A percentile compares a stretch with the other conserved stretches of the same genome.
phyloP scores from a whole-genome alignment of 202 grass and related monocot species.

The Setaria italica region DNA sequence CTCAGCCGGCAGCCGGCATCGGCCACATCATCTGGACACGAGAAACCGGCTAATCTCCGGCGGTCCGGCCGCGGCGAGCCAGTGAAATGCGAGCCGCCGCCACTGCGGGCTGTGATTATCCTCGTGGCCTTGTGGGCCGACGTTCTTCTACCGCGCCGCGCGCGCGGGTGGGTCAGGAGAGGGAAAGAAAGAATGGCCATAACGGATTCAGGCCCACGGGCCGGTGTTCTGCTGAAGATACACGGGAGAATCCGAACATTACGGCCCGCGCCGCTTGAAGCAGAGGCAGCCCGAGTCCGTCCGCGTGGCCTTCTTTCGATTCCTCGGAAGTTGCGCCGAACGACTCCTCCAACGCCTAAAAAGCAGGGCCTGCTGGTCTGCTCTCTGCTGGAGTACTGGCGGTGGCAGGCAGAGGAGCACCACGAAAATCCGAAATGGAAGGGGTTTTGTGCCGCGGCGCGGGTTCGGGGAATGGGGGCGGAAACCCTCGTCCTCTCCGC shows the following conservation, averaged over 20 bases:
- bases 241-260: too few relatives aligned
- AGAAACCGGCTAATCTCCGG: too few relatives aligned
- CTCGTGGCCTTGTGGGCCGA: neutral
- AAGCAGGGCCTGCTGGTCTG: neutral
- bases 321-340: neutral
- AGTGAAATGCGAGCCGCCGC: neutral
- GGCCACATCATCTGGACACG: too few relatives aligned
- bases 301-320: neutral
- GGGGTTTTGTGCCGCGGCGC: neutral
- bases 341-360: neutral
- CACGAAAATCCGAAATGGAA: neutral
- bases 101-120: neutral
- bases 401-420: too few relatives aligned
- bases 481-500: neutral
- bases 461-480: constrained; percentile 1
- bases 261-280: too few relatives aligned
- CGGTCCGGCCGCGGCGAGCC: too few relatives aligned
- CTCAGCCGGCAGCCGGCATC: too few relatives aligned
- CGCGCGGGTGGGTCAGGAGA: too few relatives aligned
- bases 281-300: neutral
- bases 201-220: too few relatives aligned
- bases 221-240: too few relatives aligned
- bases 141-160: too few relatives aligned
- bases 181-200: too few relatives aligned
- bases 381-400: neutral